These are phyloP conservation scores for Microdochium nivale DNA, from an alignment of 2,329 filamentous ascomycete species.

Conservation along the genomic window DNA sequence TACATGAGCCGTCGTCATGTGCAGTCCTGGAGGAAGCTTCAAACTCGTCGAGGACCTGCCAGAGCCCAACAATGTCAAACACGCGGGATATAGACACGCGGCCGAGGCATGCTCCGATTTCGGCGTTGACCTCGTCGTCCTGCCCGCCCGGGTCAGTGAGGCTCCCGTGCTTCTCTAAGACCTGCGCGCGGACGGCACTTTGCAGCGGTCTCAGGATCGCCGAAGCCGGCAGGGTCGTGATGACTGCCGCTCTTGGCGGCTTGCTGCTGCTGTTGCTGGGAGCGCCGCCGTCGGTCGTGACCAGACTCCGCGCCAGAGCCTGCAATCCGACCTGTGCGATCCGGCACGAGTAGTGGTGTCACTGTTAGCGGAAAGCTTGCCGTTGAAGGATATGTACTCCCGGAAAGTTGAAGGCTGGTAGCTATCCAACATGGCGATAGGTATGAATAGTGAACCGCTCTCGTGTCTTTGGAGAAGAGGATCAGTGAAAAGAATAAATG, in stretches of 20 bases:
- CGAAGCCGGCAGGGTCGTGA: slow-evolving; percentile 37
- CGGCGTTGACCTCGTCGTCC: slow-evolving; percentile 6
- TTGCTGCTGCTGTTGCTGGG: background rate
- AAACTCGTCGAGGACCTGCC: slow-evolving; percentile 46
- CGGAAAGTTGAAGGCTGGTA: no score
- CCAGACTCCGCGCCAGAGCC: slow-evolving; percentile 31
- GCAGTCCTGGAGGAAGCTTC: slow-evolving; percentile 11
- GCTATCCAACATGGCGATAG: no score
- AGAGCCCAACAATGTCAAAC: slow-evolving; percentile 50
- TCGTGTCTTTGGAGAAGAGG: background rate
- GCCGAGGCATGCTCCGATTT: slow-evolving; percentile 31
- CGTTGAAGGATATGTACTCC: background rate
- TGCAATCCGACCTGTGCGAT: slow-evolving; percentile 34
- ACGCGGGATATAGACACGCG: slow-evolving; percentile 45
- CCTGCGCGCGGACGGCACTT: slow-evolving; percentile 28
- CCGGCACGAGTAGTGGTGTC: no score
- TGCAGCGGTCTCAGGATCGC: slow-evolving; percentile 31
- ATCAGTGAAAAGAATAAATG: background rate
- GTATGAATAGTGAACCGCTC: no score
- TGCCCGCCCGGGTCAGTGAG: background rate
- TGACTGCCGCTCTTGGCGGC: slow-evolving; percentile 27
- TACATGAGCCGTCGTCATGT: background rate
- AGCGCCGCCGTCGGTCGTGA: slow-evolving; percentile 7
- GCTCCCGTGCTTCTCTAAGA: slow-evolving; percentile 8
- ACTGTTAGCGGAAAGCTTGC: no score